Evolutionary conservation across 2,329 filamentous ascomycete species (phyloP), one percentile per base, ranked within the genome.

Genomic region (Talaromyces sp.): DNA sequence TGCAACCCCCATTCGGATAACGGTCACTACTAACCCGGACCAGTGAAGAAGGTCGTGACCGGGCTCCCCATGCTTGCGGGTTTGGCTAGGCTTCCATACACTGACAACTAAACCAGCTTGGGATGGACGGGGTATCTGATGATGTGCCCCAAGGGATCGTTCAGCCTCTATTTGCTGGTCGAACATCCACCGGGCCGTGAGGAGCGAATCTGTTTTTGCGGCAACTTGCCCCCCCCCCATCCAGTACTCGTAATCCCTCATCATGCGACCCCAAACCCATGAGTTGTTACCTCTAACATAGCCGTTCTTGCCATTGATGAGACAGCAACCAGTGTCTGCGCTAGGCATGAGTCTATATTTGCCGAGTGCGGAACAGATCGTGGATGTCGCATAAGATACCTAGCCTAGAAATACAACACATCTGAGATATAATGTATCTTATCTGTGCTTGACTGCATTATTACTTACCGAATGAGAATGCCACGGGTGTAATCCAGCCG

Each of bases 221-320:
- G 59, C 57, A 21, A 56, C 56, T 27, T 66, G 29, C 19, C 41
- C 13, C 1, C 61, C 64, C 63, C n/a, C n/a, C n/a, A 64, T 67
- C 70, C 71, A 75, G 35, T 55, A 60, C 65, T 78, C 73, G 35
- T 72, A 75, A 63, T 81, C 78, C 27, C 78, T 68, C 7, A 80
- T 62, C 0, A 81, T 68, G 0, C 79, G 69, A 0, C 77, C 78
- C 10, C 81, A 64, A 4, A 80, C 66, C 78, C 78, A 81, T 21
- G 67, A 72, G 13, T 68, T 67, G 58, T 80, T 81, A 3, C 71
- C 67, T 1, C 76, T 69, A 5, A 66, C 65, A 60, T 76, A 75
- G 0, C 77, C 74, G 17, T 64, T 75, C 21, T 68, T 64, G 6
- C 64, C 66, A 60, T 78, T 77, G 55, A 79, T 73, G 19, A 80